Evolutionary conservation across 1,284 basidiomycete genomes (phyloP).

Genomic region (Fistulinella cinereoalba): DNA sequence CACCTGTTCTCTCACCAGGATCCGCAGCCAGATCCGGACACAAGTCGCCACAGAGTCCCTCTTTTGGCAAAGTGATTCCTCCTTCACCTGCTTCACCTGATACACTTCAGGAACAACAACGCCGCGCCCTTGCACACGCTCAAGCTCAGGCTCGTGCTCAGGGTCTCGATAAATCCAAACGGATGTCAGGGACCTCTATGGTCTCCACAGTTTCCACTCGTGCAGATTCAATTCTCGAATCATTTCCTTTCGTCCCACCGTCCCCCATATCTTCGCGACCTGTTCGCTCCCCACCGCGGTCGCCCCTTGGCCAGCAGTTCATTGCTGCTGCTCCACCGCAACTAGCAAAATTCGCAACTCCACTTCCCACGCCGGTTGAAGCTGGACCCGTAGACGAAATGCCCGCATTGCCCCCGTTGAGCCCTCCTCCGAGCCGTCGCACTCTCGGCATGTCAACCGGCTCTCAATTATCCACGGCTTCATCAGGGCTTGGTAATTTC

Average conservation of each 20-base stretch:
- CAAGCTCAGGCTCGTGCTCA: constrained; percentile 59
- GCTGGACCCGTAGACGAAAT: constrained; percentile 16
- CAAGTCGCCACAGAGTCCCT: constrained; percentile 52
- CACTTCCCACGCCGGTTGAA: constrained; percentile 11
- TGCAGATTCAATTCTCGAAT: constrained; percentile 78
- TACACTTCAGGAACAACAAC: constrained; percentile 60
- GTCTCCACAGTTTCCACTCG: constrained; percentile 63
- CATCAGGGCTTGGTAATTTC: constrained; percentile 73
- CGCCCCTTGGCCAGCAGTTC: constrained; percentile 60
- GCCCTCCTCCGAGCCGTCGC: constrained; percentile 54
- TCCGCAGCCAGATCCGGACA: constrained; percentile 33
- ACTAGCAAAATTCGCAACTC: constrained; percentile 12
- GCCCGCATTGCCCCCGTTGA: constrained; percentile 38
- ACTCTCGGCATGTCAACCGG: constrained; percentile 65
- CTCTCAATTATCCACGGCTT: constrained; percentile 68
- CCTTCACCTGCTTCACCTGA: constrained; percentile 37
- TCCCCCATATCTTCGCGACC: constrained; percentile 78
- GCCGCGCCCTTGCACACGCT: constrained; percentile 51
- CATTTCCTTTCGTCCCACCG: constrained; percentile 81
- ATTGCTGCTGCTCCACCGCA: constrained; percentile 38
- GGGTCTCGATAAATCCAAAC: constrained; percentile 43
- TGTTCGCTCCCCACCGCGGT: constrained; percentile 67
- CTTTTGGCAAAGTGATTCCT: constrained; percentile 57
- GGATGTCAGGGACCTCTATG: constrained; percentile 61
- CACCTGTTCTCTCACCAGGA: constrained; percentile 43